A percentile compares a stretch with the other conserved stretches of the same genome.
phyloP scores from a whole-genome alignment of 352 stramenopile genomes.

The Globisporangium heterothallicum region DNA sequence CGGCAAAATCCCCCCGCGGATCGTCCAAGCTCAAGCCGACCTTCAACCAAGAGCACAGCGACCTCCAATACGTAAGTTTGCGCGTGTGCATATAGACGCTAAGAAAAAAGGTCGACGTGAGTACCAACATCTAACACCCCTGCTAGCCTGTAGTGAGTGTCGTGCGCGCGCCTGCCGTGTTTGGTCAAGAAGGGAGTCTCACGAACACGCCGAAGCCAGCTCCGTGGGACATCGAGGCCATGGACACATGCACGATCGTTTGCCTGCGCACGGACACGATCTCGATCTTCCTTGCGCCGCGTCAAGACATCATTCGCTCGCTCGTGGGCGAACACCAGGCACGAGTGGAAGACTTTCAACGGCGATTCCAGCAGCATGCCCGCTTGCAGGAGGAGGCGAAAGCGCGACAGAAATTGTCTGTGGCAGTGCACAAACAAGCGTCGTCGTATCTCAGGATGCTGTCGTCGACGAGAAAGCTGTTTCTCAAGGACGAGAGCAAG shows the following conservation, averaged over 20 bases:
- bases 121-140: too few relatives aligned
- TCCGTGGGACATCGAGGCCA: constrained; percentile 55
- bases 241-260: constrained; percentile 51
- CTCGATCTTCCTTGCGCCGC: constrained; percentile 49
- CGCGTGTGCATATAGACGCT: too few relatives aligned
- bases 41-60: constrained; percentile 6
- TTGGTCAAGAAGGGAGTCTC: constrained; percentile 58
- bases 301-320: constrained; percentile 40
- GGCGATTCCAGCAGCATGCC: constrained; percentile 28
- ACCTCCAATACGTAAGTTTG: constrained; percentile 8
- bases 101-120: too few relatives aligned
- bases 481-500: not conserved
- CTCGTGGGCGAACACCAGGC: constrained; percentile 40
- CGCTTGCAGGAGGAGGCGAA: not conserved
- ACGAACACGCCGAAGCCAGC: constrained; percentile 28
- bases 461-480: not conserved
- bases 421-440: not conserved
- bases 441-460: constrained; percentile 7
- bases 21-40: constrained; percentile 5
- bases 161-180: constrained; percentile 54
- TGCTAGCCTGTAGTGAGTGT: constrained; percentile 54
- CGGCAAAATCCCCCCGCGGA: not conserved
- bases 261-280: constrained; percentile 55
- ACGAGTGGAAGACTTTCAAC: constrained; percentile 36
- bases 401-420: not conserved